A percentile compares a stretch with the other conserved stretches of the same genome.
Conservation (phyloP, 495 filamentous ascomycete species). For the Mytilinidion resinicola region DNA sequence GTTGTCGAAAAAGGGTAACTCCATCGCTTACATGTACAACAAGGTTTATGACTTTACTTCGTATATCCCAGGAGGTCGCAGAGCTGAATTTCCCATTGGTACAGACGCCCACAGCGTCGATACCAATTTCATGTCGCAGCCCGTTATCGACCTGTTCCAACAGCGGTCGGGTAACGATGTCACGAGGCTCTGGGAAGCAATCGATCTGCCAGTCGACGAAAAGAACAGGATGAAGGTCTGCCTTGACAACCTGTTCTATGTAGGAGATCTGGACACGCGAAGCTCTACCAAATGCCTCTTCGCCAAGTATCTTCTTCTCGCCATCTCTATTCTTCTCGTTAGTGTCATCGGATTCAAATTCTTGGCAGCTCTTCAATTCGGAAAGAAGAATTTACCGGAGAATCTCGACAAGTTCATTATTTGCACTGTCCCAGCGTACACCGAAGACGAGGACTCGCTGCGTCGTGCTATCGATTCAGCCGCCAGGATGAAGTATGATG, state of each 20-base stretch:
- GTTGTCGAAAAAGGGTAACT: conserved; percentile 54
- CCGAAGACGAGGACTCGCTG: conserved; percentile 95
- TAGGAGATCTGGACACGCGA: conserved; percentile 86
- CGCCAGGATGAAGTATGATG: conserved; percentile 92
- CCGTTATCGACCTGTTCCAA: conserved; percentile 72
- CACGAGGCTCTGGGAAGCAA: conserved; percentile 70
- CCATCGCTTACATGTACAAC: conserved; percentile 72
- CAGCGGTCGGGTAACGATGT: conserved; percentile 70
- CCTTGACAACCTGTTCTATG: conserved; percentile 91
- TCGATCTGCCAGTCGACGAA: conserved; percentile 49
- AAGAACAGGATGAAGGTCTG: conserved; percentile 71
- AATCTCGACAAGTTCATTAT: conserved; percentile 98
- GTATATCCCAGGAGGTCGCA: conserved; percentile 73
- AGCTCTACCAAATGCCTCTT: conserved; percentile 83
- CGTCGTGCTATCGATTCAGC: conserved; percentile 95
- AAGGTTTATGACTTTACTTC: conserved; percentile 87
- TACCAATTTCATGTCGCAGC: conserved; percentile 73
- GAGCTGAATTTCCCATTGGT: conserved; percentile 49
- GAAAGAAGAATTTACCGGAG: conserved; percentile 82
- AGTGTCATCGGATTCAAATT: conserved; percentile 91
- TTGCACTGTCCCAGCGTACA: conserved; percentile 95
- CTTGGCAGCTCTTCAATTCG: conserved; percentile 90
- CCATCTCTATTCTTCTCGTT: conserved; percentile 77
- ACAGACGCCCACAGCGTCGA: conserved; percentile 44
- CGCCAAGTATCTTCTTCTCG: conserved; percentile 82